Base-by-base conservation (phyloP, 2,329 filamentous ascomycete species). In the Byssoonygena ceratinophila region DNA sequence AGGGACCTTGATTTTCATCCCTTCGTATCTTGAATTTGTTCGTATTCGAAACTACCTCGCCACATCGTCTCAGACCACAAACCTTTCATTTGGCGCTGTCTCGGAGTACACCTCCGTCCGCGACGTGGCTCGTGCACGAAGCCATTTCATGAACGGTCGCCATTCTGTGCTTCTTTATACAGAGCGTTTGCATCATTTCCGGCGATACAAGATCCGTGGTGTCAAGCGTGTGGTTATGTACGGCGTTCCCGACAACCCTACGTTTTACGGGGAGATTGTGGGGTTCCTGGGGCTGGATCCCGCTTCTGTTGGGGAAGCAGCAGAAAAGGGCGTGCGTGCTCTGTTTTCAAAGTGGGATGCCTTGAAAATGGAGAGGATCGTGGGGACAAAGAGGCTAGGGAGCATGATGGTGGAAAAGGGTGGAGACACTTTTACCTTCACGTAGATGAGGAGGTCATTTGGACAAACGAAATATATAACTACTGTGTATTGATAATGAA, bases 171-270 rank as follows among this genome's bases (percentile, higher is more conserved):
- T 98, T 36, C 74, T 98, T 14, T 98, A 97, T 71, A 94, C 90
- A 1, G 91, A 94, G 67, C 83, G 92, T 54, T 87, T 90, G n/a
- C 92, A 98, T 69, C 92, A 98, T 69, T 97, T 97, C 75, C 82
- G 88, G 46, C 79, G 92, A n/a, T 89, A 92, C 64, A 79, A 80
- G 59, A 76, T 98, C 51, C 79, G 81, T 32, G 92, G 92, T 20
- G 88, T 92, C 12, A 83, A 83, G 66, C 77, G 83, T 37, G 79
- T 97, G n/a, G 77, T 96, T 48, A 84, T 95, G 75, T 97, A 97
- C 66, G 85, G 83, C 1, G 68, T 96, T 29, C 92, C 92, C 0
- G 91, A 97, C 61, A 95, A 96, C 65, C 85, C 86, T 23, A 66
- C 61, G 5, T 75, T 75, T 54, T 74, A 68, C 57, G 57, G 62